Evolutionary conservation across 345 rosid genomes (phyloP), one percentile per base, ranked within the genome.

Genomic region (Corchorus capsularis): DNA sequence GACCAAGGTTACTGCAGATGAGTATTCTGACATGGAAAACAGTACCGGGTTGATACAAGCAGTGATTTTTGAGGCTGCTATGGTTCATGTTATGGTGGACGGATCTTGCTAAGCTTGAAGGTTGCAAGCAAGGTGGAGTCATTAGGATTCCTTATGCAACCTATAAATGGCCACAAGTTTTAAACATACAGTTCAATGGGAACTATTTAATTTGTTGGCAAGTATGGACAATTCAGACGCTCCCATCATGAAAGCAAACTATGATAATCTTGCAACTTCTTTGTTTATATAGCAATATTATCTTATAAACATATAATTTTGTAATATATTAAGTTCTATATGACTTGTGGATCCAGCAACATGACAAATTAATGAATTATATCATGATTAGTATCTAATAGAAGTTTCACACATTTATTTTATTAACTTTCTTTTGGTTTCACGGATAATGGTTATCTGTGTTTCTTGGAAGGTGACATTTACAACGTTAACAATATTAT

Each of bases 21-120:
- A 83, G 76, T 86, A 83, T 77, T 82, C 84, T 8, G 80, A 76
- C 2, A 81, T 66, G 76, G 87, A 86, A 55, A 89, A 79, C 35
- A 81, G 77, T 57, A 84, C 85, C 2, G 95, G 97, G 35, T 79
- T 88, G 83, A 85, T 93, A 59, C 98, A 96, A 75, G 94, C 89
- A 47, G 93, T 96, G 63, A 81, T 96, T 65, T 96, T 96, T 72
- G 98, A 96, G 87, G 97, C 93, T 27, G 94, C 96, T 49, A 98
- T 60, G 99, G 99, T 79, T 96, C 99, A 60, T 98, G 97, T 65
- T 96, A 93, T 79, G 99, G 98, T 9, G 98, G 99, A 49, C 99
- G 93, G 99, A 93, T 86, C 98, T 96, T 74, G 90, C 99, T 63
- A 93, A 94, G 89, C 82, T 93, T 41, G 97, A 92, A 85, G 97